Evolutionary conservation across 2,329 filamentous ascomycete species (phyloP).

Genomic region (Parafenestella ontariensis): DNA sequence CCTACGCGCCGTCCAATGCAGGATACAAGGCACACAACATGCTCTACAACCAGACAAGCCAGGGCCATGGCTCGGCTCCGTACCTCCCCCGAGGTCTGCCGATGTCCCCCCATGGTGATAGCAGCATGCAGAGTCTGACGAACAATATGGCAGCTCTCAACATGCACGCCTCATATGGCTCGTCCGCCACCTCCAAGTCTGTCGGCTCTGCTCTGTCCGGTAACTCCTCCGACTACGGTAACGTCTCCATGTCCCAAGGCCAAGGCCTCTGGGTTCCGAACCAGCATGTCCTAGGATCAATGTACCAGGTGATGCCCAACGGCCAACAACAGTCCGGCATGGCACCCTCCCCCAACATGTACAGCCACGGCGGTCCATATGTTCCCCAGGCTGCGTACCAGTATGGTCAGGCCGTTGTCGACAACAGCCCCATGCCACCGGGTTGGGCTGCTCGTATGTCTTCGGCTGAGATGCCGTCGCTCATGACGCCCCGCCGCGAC

Average conservation of each 20-base stretch:
- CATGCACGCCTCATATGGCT: constrained; percentile 44
- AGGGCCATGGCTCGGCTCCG: constrained; percentile 40
- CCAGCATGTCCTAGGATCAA: constrained; percentile 42
- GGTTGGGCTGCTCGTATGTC: constrained; percentile 56
- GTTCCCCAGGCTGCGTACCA: constrained; percentile 53
- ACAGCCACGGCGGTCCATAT: constrained; percentile 54
- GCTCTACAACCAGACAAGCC: constrained; percentile 38
- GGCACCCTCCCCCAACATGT: constrained; percentile 51
- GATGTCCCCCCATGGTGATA: constrained; percentile 40
- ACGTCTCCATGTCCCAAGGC: constrained; percentile 42
- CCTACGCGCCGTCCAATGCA: constrained; percentile 30
- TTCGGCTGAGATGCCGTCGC: constrained; percentile 56
- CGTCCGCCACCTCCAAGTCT: constrained; percentile 42
- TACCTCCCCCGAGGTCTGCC: constrained; percentile 48
- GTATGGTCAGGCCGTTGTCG: constrained; percentile 53
- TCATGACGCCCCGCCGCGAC: constrained; percentile 60
- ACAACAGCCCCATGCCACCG: constrained; percentile 55
- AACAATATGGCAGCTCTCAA: constrained; percentile 47
- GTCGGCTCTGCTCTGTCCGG: constrained; percentile 40
- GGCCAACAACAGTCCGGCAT: constrained; percentile 42
- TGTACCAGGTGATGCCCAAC: constrained; percentile 46
- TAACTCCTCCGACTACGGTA: constrained; percentile 44
- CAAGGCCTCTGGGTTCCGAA: constrained; percentile 50
- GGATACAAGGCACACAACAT: constrained; percentile 44
- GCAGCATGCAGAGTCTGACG: constrained; percentile 42